Percentiles rank a stretch among this genome's conserved stretches.
Evolutionary conservation across 768 basidiomycete genomes (phyloP).

Genomic region (Panaeolus papilionaceus): DNA sequence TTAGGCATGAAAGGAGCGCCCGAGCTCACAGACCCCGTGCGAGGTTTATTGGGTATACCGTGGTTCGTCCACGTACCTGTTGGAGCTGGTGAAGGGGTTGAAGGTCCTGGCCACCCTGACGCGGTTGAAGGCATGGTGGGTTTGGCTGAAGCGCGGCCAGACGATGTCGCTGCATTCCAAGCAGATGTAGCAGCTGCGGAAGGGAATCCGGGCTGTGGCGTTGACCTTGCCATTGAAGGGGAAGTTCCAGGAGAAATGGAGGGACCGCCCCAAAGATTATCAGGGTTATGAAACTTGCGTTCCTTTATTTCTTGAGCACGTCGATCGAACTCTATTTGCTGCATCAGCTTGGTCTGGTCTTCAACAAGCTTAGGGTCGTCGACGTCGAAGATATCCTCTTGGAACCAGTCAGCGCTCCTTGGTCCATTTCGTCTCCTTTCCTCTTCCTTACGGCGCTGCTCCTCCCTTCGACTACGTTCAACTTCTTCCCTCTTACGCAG

Average conservation of each 20-base stretch:
- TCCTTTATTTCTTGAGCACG: slow-evolving; percentile 54
- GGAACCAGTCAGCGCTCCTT: slow-evolving; percentile 29
- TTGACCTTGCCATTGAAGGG: slow-evolving; percentile 32
- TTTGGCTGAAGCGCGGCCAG: slow-evolving; percentile 36
- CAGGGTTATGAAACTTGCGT: slow-evolving; percentile 45
- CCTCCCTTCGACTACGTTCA: slow-evolving; percentile 34
- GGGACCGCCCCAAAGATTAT: slow-evolving; percentile 41
- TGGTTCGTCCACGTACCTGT: slow-evolving; percentile 34
- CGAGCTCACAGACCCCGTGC: slow-evolving; percentile 43
- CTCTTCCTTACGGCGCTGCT: slow-evolving; percentile 28
- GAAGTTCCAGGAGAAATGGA: slow-evolving; percentile 28
- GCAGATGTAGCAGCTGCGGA: slow-evolving; percentile 31
- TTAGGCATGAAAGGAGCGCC: slow-evolving; percentile 31
- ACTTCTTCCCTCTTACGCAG: slow-evolving; percentile 32
- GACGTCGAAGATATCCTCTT: slow-evolving; percentile 31
- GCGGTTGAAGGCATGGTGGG: slow-evolving; percentile 24
- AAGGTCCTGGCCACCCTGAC: slow-evolving; percentile 7
- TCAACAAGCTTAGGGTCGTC: slow-evolving; percentile 31
- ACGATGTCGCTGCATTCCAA: slow-evolving; percentile 39
- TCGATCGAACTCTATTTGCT: slow-evolving; percentile 48
- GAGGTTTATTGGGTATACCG: slow-evolving; percentile 32
- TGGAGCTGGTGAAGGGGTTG: slow-evolving; percentile 28
- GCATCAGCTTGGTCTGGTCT: slow-evolving; percentile 33
- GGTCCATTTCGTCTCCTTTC: slow-evolving; percentile 30
- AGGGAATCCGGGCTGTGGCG: slow-evolving; percentile 29